Base-by-base conservation (phyloP, 2,329 filamentous ascomycete species). In the Nigrospora sphaerica region DNA sequence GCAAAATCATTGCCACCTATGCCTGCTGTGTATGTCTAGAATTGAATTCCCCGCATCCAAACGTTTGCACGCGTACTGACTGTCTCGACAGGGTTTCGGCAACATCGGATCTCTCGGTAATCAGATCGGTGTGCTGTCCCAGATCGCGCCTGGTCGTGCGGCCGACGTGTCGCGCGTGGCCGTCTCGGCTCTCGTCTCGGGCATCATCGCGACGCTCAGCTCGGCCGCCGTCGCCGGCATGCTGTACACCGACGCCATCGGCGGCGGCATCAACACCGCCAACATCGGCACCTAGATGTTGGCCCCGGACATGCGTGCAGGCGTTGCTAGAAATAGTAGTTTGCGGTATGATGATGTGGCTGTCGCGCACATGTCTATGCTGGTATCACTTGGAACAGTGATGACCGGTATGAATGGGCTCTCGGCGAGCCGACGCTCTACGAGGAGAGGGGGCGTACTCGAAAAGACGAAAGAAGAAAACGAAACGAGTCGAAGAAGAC, bases 81-180 rank as follows among this genome's bases (percentile, higher is more conserved):
- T 41, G 39, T 23, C 36, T 36, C 40, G 2, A 39, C 34, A 70
- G 67, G 81, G 81, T 23, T 89, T 89, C 62, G 90, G 88, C 52
- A 95, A 95, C 71, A 85, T 95, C 55, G 86, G 86, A 45, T 92
- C 88, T 31, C 77, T 95, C 41, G 89, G 89, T 62, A 92, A 89
- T 46, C 89, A 95, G 68, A 93, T 95, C 50, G 89, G 89, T 71
- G 88, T 95, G 48, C 75, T 95, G 44, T 80, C 85, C 4, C 88
- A 95, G 68, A 80, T 95, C 50, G 84, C 87, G 0, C 88, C 89
- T 1, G 73, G 74, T 4, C 80, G 88, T 39, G 77, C 80, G 34
- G 86, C 84, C 48, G 86, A 93, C 56, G 84, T 95, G 12, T 83
- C 86, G 4, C 75, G 75, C 40, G 76, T 95, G 28, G 88, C 88